Base-by-base conservation (phyloP, 75 land plant genomes). In the Gnetum montanum region DNA sequence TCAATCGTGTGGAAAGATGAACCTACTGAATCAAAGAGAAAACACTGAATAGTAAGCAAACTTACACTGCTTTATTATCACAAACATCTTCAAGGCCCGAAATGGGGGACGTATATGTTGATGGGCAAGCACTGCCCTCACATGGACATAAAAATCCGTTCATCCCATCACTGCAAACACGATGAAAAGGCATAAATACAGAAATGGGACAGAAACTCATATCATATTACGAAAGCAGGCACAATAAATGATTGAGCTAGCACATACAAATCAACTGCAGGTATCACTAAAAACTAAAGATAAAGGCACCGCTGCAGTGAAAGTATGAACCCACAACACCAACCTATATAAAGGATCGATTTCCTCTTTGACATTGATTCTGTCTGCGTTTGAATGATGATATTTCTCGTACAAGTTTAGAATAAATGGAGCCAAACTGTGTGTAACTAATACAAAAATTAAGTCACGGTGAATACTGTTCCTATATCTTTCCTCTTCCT, bases 131-230 rank as follows among this genome's bases (percentile, higher is more conserved):
- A 57, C 82, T 84, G 33, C 86, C 84, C 44, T 66, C 74, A 70
- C 62, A 62, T 35, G 85, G 49, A 60, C 73, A 76, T 47, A 93
- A 59, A 53, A 66, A 85, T 23, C 98, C 98, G 73, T 85, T 93
- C 98, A 93, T 93, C 70, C 88, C 88, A 63, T 59, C 80, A 61
- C 88, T 84, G 66, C 31, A 64, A n/a, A n/a, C n/a, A n/a, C n/a
- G n/a, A n/a, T 41, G n/a, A 41, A 41, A 41, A 41, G 43, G 11
- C 41, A 38, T 3, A 41, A 15, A 15, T 4, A n/a, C n/a, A n/a
- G n/a, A n/a, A n/a, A n/a, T n/a, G n/a, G n/a, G n/a, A n/a, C n/a
- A n/a, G n/a, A n/a, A n/a, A n/a, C n/a, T n/a, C n/a, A n/a, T n/a
- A n/a, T n/a, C n/a, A n/a, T n/a, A n/a, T n/a, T n/a, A n/a, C n/a